phyloP scores from a whole-genome alignment of 2,329 filamentous ascomycete genomes.

The Botrytis cinerea region DNA sequence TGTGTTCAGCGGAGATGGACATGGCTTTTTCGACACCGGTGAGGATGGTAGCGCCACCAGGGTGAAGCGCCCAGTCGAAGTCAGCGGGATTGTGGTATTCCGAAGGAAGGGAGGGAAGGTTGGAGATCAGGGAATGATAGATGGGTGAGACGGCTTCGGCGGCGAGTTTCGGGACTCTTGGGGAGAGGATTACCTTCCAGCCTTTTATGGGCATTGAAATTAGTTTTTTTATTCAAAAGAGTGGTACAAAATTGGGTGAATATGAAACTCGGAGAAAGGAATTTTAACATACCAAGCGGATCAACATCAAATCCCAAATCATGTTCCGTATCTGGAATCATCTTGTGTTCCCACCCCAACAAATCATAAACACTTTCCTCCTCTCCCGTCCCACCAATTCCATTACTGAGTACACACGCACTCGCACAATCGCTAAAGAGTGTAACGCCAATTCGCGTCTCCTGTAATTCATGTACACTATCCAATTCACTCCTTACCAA shows the following conservation, averaged over 20 bases:
- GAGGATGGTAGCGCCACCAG: conserved; percentile 67
- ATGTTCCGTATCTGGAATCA: conserved; percentile 60
- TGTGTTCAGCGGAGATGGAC: conserved; percentile 60
- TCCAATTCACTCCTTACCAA: conserved; percentile 66
- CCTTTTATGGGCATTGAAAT: conserved; percentile 42
- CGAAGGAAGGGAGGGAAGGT: conserved; percentile 49
- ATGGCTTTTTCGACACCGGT: conserved; percentile 62
- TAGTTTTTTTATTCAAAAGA: background rate
- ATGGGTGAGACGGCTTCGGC: conserved; percentile 53
- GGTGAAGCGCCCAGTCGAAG: conserved; percentile 75
- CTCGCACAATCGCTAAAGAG: conserved; percentile 74
- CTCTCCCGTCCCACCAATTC: conserved; percentile 48
- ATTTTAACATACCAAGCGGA: conserved; percentile 52
- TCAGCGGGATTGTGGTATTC: conserved; percentile 52
- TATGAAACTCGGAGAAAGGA: background rate
- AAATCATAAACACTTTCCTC: conserved; percentile 55
- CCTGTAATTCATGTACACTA: conserved; percentile 58
- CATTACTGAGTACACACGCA: conserved; percentile 64
- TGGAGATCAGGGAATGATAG: conserved; percentile 56
- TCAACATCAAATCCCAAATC: conserved; percentile 68
- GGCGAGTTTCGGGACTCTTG: conserved; percentile 60
- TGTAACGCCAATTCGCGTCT: conserved; percentile 64
- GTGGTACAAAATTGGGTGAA: background rate
- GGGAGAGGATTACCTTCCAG: conserved; percentile 68
- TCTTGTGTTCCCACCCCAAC: conserved; percentile 64